Conservation (phyloP, 371 early-diverging fungal genomes). For the Mucor saturninus region DNA sequence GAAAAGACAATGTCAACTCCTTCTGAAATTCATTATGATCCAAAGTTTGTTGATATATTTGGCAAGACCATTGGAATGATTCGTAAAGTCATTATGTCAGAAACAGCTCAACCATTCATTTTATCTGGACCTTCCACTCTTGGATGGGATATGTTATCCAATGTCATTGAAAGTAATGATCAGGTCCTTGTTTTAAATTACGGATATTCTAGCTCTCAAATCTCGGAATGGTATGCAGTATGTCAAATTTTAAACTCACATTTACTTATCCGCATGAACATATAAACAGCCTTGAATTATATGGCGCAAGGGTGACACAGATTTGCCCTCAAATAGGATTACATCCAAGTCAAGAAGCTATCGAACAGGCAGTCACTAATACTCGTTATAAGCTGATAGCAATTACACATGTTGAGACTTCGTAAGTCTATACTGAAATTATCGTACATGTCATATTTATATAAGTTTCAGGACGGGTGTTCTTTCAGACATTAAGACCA, state of each 20-base stretch:
- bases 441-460: too few relatives aligned
- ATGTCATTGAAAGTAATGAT: conserved; percentile 89
- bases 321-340: conserved; percentile 72
- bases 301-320: conserved; percentile 85
- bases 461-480: conserved; percentile 73
- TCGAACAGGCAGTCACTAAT: conserved; percentile 54
- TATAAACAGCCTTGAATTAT: conserved; percentile 73
- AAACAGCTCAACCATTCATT: conserved; percentile 90
- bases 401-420: conserved; percentile 96
- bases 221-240: conserved; percentile 81
- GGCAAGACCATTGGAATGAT: conserved; percentile 84
- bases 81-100: conserved; percentile 78
- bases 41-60: conserved; percentile 84
- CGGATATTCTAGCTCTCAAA: conserved; percentile 94
- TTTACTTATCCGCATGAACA: too few relatives aligned
- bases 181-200: conserved; percentile 88
- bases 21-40: conserved; percentile 74
- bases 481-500: conserved; percentile 77
- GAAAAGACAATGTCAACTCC: too few relatives aligned
- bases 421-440: conserved; percentile 40
- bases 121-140: conserved; percentile 92
- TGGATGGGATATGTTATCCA: conserved; percentile 94
- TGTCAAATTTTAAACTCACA: not conserved
- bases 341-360: conserved; percentile 65
- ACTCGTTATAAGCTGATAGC: conserved; percentile 83